A percentile compares a stretch with the other conserved stretches of the same genome.
Evolutionary conservation across 305 asterid genomes (phyloP).

Genomic region (Euphrasia arctica): DNA sequence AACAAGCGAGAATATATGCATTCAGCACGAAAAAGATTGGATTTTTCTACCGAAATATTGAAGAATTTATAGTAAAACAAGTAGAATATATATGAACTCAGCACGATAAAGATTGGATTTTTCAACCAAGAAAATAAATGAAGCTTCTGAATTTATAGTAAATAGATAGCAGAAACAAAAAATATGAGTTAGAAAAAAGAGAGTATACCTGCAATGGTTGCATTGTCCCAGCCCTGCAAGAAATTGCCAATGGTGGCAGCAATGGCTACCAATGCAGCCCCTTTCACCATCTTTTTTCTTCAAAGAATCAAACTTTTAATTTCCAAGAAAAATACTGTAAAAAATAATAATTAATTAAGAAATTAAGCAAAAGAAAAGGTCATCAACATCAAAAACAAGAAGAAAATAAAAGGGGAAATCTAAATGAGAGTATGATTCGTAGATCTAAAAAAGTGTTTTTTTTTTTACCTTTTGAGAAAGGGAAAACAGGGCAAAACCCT

Average conservation of each 20-base stretch:
- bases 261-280: slow-evolving; percentile 70
- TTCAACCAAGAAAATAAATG: slow-evolving; percentile 7
- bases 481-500: slow-evolving; percentile 17
- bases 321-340: slow-evolving; percentile 9
- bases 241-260: slow-evolving; percentile 69
- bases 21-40: background rate
- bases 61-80: too few species aligned
- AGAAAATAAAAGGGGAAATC: background rate
- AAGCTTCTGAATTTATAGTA: background rate
- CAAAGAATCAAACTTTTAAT: slow-evolving; percentile 24
- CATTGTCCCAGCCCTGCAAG: slow-evolving; percentile 94
- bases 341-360: too few species aligned
- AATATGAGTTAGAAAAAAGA: background rate
- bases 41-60: background rate
- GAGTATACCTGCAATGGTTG: slow-evolving; percentile 70
- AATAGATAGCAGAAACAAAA: background rate
- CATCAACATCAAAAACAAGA: slow-evolving; percentile 25
- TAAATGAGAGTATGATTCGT: background rate
- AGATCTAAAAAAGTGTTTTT: slow-evolving; percentile 16
- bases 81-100: too few species aligned
- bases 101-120: background rate
- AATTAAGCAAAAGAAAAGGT: background rate
- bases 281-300: slow-evolving; percentile 44
- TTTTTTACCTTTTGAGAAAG: slow-evolving; percentile 22
- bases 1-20: slow-evolving; percentile 3